A percentile compares a stretch with the other conserved stretches of the same genome.
These are phyloP conservation scores for Raphanus hybrid DNA, from an alignment of 441 rosid species.

Conservation along the genomic window DNA sequence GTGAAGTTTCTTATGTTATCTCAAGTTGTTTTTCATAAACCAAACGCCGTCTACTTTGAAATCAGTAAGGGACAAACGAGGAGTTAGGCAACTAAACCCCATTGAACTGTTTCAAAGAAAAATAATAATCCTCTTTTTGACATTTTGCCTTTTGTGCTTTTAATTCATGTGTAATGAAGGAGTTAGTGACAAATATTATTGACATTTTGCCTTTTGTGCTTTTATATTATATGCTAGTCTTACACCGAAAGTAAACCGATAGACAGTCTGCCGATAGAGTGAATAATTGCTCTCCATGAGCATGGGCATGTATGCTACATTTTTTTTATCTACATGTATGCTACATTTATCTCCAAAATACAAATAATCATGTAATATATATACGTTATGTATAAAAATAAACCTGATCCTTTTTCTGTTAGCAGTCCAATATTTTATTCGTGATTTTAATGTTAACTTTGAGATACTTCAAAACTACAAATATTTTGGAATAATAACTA, in stretches of 20 bases:
- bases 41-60: background rate
- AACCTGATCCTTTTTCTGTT: background rate
- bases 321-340: no score
- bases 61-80: conserved; percentile 21
- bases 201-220: background rate
- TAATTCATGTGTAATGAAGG: conserved; percentile 33
- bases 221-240: conserved; percentile 1
- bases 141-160: conserved; percentile 12
- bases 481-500: background rate
- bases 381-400: background rate
- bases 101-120: background rate
- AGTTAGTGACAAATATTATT: conserved; percentile 29
- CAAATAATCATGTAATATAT: background rate
- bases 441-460: background rate
- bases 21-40: background rate
- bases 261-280: background rate
- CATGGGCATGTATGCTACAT: background rate
- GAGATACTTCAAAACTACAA: background rate
- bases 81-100: conserved; percentile 40
- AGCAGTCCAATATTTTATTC: background rate
- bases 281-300: conserved; percentile 21
- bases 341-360: background rate
- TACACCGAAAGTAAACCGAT: conserved; percentile 25
- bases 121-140: background rate
- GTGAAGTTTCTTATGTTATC: background rate